Evolutionary conservation across 805 yeast genomes (phyloP).

Genomic region (Kazachstania taianensis): DNA sequence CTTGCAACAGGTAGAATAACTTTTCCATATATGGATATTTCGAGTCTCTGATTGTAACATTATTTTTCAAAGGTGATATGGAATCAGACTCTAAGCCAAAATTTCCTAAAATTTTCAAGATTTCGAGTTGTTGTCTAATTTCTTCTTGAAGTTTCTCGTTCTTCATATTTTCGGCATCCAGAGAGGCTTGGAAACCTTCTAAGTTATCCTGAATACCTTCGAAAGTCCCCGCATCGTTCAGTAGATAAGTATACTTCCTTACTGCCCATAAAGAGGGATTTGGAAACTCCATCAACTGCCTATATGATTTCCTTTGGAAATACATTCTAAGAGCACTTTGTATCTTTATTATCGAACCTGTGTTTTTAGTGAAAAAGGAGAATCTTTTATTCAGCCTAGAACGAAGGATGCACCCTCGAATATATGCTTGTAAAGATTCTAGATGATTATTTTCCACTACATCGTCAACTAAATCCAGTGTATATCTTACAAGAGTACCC

Average conservation of each 20-base stretch:
- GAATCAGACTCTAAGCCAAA: slow-evolving; percentile 36
- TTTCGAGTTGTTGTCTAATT: slow-evolving; percentile 67
- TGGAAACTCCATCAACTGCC: slow-evolving; percentile 52
- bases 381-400: slow-evolving; percentile 25
- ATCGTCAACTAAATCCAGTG: slow-evolving; percentile 43
- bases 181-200: slow-evolving; percentile 55
- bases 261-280: slow-evolving; percentile 76
- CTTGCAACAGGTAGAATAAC: slow-evolving; percentile 71
- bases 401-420: slow-evolving; percentile 42
- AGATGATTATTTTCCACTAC: slow-evolving; percentile 38
- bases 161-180: slow-evolving; percentile 56
- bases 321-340: slow-evolving; percentile 67
- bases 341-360: slow-evolving; percentile 52
- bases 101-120: slow-evolving; percentile 65
- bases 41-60: slow-evolving; percentile 8
- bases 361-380: slow-evolving; percentile 44
- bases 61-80: neutral
- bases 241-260: slow-evolving; percentile 60
- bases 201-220: slow-evolving; percentile 64
- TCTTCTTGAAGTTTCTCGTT: slow-evolving; percentile 67
- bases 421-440: slow-evolving; percentile 40
- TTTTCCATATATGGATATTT: slow-evolving; percentile 45
- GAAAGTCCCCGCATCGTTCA: slow-evolving; percentile 65
- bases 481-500: slow-evolving; percentile 53
- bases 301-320: slow-evolving; percentile 63